phyloP scores from a whole-genome alignment of 805 yeast species.

The Schwanniomyces pseudopolymorphus region DNA sequence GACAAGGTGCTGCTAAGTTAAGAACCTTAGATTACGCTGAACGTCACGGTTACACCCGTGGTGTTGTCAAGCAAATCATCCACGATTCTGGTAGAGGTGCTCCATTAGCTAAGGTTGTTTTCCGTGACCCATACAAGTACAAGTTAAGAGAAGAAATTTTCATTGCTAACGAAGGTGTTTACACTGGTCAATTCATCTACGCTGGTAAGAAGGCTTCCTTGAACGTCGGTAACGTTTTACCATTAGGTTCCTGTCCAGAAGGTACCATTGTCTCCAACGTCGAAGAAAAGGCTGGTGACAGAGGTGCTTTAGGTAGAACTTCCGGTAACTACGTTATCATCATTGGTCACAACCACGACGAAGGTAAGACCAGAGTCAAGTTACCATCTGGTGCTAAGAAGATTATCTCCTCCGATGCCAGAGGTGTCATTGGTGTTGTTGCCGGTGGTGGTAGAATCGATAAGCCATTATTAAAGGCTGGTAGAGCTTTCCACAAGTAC shows the following conservation, averaged over 20 bases:
- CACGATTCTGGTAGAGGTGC: constrained; percentile 99
- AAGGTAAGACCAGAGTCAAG: constrained; percentile 98
- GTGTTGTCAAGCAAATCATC: constrained; percentile 96
- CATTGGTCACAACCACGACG: constrained; percentile 99
- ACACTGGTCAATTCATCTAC: constrained; percentile 99
- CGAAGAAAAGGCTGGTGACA: constrained; percentile 98
- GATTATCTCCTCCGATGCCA: constrained; percentile 90
- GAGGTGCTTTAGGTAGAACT: constrained; percentile 99
- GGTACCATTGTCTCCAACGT: constrained; percentile 99
- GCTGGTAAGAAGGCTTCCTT: constrained; percentile 98
- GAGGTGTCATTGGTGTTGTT: constrained; percentile 99
- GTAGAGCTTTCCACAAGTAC: constrained; percentile 99
- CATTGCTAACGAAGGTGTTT: constrained; percentile 99
- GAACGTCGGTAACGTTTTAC: constrained; percentile 95
- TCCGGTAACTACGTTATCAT: constrained; percentile 99
- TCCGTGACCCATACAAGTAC: constrained; percentile 99
- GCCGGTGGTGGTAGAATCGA: constrained; percentile 99
- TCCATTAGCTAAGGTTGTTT: constrained; percentile 97
- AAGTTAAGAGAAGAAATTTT: constrained; percentile 97
- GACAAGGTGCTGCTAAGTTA: constrained; percentile 99
- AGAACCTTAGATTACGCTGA: constrained; percentile 99
- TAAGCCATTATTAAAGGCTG: constrained; percentile 99
- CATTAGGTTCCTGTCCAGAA: constrained; percentile 96
- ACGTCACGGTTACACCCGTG: constrained; percentile 99
- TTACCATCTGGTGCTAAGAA: constrained; percentile 99